Percentiles rank a stretch among this genome's conserved stretches.
These are phyloP conservation scores for Beauveria medogensis DNA, from an alignment of 2,329 filamentous ascomycete species.

Conservation along the genomic window DNA sequence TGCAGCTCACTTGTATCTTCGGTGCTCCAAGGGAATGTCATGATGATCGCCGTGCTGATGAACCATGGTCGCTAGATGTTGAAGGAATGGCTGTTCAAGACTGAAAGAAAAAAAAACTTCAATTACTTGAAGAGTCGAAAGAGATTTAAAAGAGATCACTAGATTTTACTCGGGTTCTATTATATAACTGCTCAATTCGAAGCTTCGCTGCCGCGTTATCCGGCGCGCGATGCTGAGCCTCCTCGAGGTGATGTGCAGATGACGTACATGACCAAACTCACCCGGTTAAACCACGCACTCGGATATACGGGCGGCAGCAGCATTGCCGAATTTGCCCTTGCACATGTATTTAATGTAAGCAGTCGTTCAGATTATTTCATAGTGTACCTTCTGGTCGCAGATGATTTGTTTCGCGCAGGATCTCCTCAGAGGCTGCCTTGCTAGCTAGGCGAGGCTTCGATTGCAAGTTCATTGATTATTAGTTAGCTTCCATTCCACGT, in stretches of 20 bases:
- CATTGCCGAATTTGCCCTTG: background rate
- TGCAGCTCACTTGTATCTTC: slow-evolving; percentile 32
- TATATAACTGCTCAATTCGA: background rate
- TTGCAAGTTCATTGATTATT: too few species aligned
- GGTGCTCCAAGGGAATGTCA: slow-evolving; percentile 41
- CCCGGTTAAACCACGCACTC: background rate
- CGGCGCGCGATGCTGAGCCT: background rate
- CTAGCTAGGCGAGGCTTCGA: too few species aligned
- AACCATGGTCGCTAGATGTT: slow-evolving; percentile 32
- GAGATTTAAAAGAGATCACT: background rate
- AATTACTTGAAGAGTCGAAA: background rate
- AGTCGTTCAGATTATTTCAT: too few species aligned
- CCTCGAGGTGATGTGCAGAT: background rate
- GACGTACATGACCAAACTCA: background rate
- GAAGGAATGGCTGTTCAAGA: too few species aligned
- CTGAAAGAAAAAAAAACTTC: background rate
- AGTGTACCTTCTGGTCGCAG: too few species aligned
- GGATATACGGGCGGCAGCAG: background rate
- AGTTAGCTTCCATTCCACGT: too few species aligned
- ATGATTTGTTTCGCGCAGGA: background rate
- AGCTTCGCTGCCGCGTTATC: background rate
- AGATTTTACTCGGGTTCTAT: background rate
- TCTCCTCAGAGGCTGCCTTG: background rate
- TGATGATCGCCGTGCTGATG: slow-evolving; percentile 42
- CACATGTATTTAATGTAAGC: background rate